Base-by-base conservation (phyloP, 805 yeast genomes). In the Suhomyces sp. region DNA sequence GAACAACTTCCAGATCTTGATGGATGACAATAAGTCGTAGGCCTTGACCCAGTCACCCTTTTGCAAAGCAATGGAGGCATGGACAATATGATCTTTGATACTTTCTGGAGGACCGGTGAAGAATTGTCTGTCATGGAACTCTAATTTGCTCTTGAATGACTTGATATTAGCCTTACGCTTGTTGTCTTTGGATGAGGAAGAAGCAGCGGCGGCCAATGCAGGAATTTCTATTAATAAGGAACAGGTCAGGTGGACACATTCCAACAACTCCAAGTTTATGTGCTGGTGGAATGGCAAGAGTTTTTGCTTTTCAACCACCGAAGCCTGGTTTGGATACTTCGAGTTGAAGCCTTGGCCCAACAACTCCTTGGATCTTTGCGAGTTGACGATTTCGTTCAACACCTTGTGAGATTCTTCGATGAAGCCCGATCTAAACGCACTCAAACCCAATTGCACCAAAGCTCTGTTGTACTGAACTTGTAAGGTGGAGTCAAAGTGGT, bases 101-200 rank as follows among this genome's bases (percentile, higher is more conserved):
- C 92, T 90, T 75, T 94, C 99, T 51, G 98, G 97, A 47, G 99
- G 99, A 44, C 98, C 99, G 57, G 90, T 90, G 80, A 93, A 94
- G 53, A 87, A 87, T 71, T 92, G 97, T 73, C 93, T 87, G 68
- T 92, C 97, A 67, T 89, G 91, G 77, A 87, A 88, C 69, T 94
- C 98, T 60, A 94, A 81, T 70, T 88, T 83, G 68, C 96, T 85
- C 73, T 93, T 87, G 79, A 94, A 91, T 27, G 96, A 89, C 74
- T 90, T 92, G 63, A 88, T 79, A 55, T 84, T 75, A 51, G 74
- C 68, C 57, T 71, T 80, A 65, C 77, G 76, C 67, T 80, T 78
- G 63, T 84, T 76, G 69, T 85, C 86, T 67, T 86, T 85, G 63
- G 84, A 77, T 47, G 58, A 51, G 62, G 84, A 83, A 47, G 83